Evolutionary conservation across 2,329 filamentous ascomycete species (phyloP), one percentile per base, ranked within the genome.

Genomic region (Eutypa lata): DNA sequence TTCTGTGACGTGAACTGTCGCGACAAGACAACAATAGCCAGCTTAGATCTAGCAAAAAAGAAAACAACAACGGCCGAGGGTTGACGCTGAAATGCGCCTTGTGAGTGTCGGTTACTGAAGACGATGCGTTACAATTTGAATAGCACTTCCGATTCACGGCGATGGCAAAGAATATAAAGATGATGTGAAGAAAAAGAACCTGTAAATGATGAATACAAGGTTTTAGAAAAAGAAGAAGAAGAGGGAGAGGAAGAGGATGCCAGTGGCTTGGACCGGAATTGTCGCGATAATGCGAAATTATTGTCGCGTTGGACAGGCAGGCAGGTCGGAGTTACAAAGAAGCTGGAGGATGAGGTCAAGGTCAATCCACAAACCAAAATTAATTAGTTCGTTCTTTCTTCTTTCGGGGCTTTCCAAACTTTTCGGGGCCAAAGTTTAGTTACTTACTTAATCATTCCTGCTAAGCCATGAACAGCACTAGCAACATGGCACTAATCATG

Each of bases 1-100:
- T 61, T 56, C 60, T 35, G 57, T 57, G 55, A 58, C 58, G 42
- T 14, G 18, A 40, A 42, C 43, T 46, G 52, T 54, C 58, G 57
- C 56, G 38, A 19, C 38, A 4, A 18, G 8, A 4, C 18, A 42
- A 22, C 38, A 42, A 19, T 42, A 22, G 13, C 38, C 38, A 42
- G 18, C 11, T 19, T 42, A 19, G 19, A 6, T 21, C n/a, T 42
- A 19, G 38, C 13, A 42, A 7, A 42, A 7, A 13, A 16, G 19
- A 14, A 11, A 24, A 28, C 8, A 45, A 45, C 21, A 8, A 21
- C 21, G 5, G 42, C 11, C 14, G 22, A 19, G 13, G n/a, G 19
- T 13, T 24, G n/a, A 45, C 14, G 42, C 21, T 45, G 8, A 11
- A 45, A 45, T 45, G 42, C 42, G 42, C 42, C 42, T n/a, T 28